A percentile compares a stretch with the other conserved stretches of the same genome.
Evolutionary conservation across 371 early-diverging fungal species (phyloP).

Genomic region (Rhizopus sp.): DNA sequence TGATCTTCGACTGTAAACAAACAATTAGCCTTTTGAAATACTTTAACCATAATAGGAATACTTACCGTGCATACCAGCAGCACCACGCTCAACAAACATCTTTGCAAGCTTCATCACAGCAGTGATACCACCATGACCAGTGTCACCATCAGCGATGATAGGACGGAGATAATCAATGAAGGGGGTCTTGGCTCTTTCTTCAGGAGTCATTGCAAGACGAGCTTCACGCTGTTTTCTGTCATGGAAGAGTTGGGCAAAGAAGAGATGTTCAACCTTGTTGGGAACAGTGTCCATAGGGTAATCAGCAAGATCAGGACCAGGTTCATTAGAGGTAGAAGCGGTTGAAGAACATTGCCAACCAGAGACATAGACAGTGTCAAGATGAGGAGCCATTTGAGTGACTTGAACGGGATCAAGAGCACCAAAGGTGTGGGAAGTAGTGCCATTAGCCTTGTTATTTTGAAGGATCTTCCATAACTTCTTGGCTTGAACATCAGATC

Average conservation of each 20-base stretch:
- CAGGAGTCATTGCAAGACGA: constrained; percentile 70
- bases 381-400: constrained; percentile 96
- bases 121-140: constrained; percentile 96
- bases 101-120: constrained; percentile 93
- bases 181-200: constrained; percentile 73
- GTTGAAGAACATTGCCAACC: constrained; percentile 99
- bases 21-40: background rate
- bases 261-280: constrained; percentile 98
- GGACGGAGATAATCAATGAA: constrained; percentile 92
- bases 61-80: constrained; percentile 85
- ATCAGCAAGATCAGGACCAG: constrained; percentile 98
- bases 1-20: constrained; percentile 82
- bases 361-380: constrained; percentile 97
- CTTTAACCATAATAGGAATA: background rate
- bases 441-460: constrained; percentile 73
- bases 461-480: constrained; percentile 90
- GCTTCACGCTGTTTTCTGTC: constrained; percentile 96
- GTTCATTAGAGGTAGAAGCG: constrained; percentile 96
- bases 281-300: constrained; percentile 99
- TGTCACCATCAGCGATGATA: constrained; percentile 98
- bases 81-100: constrained; percentile 95
- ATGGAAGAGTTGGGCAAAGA: constrained; percentile 97
- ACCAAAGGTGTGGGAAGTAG: constrained; percentile 94
- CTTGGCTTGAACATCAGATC: constrained; percentile 89
- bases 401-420: constrained; percentile 94